A percentile compares a stretch with the other conserved stretches of the same genome.
These are phyloP conservation scores for Aureobasidium leucospermi DNA, from an alignment of 2,329 filamentous ascomycete species.

Conservation along the genomic window DNA sequence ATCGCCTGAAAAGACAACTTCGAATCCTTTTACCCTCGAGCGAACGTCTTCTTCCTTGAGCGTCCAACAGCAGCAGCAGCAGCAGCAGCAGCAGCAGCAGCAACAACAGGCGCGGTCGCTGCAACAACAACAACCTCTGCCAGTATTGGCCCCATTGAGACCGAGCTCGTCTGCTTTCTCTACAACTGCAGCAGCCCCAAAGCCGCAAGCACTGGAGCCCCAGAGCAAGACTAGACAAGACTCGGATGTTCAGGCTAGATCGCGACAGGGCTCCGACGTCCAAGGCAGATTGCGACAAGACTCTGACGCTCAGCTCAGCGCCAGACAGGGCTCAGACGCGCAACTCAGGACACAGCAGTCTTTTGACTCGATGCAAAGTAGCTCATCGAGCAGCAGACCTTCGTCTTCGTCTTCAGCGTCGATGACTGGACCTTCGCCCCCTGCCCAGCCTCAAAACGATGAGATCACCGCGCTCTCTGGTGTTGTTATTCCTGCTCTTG, in stretches of 20 bases:
- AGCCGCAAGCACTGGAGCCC: not conserved
- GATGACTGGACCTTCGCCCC: conserved; percentile 52
- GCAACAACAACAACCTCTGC: conserved; percentile 27
- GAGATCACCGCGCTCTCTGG: conserved; percentile 82
- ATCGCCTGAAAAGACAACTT: not conserved
- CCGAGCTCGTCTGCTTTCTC: not conserved
- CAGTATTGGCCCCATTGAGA: conserved; percentile 20
- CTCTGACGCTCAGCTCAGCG: not conserved
- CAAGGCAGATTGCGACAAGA: not conserved
- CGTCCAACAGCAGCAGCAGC: not conserved
- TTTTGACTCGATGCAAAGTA: conserved; percentile 3
- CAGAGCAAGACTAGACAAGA: not conserved
- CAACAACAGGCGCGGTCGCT: not conserved
- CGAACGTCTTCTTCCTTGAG: not conserved
- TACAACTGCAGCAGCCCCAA: not conserved
- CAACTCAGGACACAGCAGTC: not conserved
- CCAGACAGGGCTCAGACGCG: not conserved
- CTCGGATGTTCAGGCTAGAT: not conserved
- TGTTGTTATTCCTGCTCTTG: conserved; percentile 86
- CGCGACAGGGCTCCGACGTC: not conserved
- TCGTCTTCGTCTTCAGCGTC: conserved; percentile 30
- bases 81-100: not conserved
- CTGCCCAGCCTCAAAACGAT: conserved; percentile 39
- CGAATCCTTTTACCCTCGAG: not conserved
- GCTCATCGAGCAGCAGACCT: conserved; percentile 11